Evolutionary conservation across 2,329 filamentous ascomycete genomes (phyloP), one percentile per base, ranked within the genome.

Genomic region (Atkinsonella texensis): DNA sequence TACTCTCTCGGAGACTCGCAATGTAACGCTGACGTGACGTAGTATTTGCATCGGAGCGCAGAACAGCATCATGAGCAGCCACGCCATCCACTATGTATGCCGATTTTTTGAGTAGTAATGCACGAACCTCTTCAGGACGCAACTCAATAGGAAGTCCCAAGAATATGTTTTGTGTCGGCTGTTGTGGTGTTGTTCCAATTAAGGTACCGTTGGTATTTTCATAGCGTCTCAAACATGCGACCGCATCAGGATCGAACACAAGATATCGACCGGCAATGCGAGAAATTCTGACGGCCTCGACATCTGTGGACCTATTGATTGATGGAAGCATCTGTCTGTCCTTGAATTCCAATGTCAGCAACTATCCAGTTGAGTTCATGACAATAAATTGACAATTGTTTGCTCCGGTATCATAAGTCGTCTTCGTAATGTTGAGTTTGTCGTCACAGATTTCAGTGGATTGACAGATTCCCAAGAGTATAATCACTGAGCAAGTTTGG

Each of bases 111-210:
- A 89, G 84, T 53, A 95, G 82, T 31, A 98, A 76, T 50, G 93
- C 70, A 56, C 83, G 79, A 4, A 85, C 90, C 72, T 98, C 93
- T 70, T 97, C 93, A 1, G 88, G 84, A 73, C 93, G 87, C 44
- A 98, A 75, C 72, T 96, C 86, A 28, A 97, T 71, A 2, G 93
- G 93, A 48, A 97, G 71, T 45, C 90, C 88, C 53, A 91, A 79
- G 65, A 97, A 97, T 53, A 95, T 79, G 70, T 95, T 97, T 69
- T 98, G 93, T 60, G 94, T 91, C 6, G 90, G 89, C 52, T 89
- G 84, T 68, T 97, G 90, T 2, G 93, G 91, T 32, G 95, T 81
- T 8, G 87, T 90, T 52, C 93, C 93, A 54, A 87, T 83, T 51
- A 95, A 76, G 33, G 93, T 85, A 56, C 89, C 89, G 62, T 86